These are phyloP conservation scores for Suhomyces coccinellae DNA, from an alignment of 1,139 yeast species.

Conservation along the genomic window DNA sequence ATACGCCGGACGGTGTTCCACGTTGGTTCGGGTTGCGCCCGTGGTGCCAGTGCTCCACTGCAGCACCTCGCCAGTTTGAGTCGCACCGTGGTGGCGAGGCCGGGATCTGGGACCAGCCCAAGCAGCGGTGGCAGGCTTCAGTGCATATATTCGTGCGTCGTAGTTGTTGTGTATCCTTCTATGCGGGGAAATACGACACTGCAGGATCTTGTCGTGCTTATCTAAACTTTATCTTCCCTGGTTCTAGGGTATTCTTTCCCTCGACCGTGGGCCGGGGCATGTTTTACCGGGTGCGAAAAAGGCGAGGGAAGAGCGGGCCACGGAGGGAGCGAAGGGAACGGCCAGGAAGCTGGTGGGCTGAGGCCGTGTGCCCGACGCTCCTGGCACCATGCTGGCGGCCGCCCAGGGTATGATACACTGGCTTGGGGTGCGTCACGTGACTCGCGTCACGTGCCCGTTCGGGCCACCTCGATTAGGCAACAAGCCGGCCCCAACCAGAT, in stretches of 20 bases:
- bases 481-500: too few relatives aligned
- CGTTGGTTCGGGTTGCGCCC: not conserved
- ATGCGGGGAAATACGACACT: constrained; percentile 6
- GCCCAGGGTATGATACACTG: too few relatives aligned
- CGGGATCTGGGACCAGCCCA: not conserved
- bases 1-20: not conserved
- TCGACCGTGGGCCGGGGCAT: not conserved
- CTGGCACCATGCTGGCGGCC: too few relatives aligned
- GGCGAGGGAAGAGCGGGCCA: too few relatives aligned
- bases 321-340: too few relatives aligned
- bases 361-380: too few relatives aligned
- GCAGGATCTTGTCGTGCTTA: constrained; percentile 6
- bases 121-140: not conserved
- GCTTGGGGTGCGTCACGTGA: too few relatives aligned
- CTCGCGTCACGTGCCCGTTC: too few relatives aligned
- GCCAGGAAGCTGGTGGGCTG: too few relatives aligned
- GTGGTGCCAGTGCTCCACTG: not conserved
- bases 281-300: constrained; percentile 4
- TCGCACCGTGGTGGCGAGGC: not conserved
- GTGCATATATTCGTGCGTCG: not conserved
- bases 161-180: not conserved
- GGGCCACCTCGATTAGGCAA: too few relatives aligned
- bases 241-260: constrained; percentile 5
- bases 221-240: constrained; percentile 5
- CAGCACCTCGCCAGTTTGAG: not conserved